phyloP scores from a whole-genome alignment of 2,329 filamentous ascomycete species.

The Pseudopithomyces chartarum region DNA sequence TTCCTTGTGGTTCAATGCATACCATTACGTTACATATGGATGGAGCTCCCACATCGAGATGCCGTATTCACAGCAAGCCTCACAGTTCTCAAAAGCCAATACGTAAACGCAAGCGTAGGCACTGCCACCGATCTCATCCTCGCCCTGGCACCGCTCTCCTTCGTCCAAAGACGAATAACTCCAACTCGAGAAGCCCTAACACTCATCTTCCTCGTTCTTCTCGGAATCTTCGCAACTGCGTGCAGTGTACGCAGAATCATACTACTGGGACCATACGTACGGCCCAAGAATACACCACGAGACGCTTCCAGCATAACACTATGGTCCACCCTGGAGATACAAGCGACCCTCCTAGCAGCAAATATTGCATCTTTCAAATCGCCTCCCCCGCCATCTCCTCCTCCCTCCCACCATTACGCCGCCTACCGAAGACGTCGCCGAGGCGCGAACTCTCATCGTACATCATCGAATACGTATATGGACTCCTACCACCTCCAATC shows the following conservation, averaged over 20 bases:
- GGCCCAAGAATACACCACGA: constrained; percentile 16
- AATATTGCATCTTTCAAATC: constrained; percentile 29
- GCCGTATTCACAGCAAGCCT: constrained; percentile 14
- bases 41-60: constrained; percentile 9
- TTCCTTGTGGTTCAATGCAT: constrained; percentile 25
- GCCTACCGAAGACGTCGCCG: background rate
- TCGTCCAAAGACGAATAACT: constrained; percentile 18
- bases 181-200: constrained; percentile 23
- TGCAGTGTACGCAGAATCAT: constrained; percentile 25
- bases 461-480: background rate
- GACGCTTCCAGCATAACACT: constrained; percentile 22
- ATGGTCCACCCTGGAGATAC: constrained; percentile 30
- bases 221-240: constrained; percentile 28
- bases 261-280: constrained; percentile 18
- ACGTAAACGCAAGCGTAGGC: constrained; percentile 20
- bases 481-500: constrained; percentile 3
- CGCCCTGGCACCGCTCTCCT: constrained; percentile 21
- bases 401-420: background rate
- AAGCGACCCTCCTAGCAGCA: constrained; percentile 26
- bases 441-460: background rate
- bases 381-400: constrained; percentile 17
- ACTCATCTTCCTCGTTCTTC: constrained; percentile 19
- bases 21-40: constrained; percentile 24
- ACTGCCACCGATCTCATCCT: constrained; percentile 26
- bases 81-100: constrained; percentile 13